Evolutionary conservation across 1,284 basidiomycete species (phyloP).

Genomic region (Xerocomus alliaceus): DNA sequence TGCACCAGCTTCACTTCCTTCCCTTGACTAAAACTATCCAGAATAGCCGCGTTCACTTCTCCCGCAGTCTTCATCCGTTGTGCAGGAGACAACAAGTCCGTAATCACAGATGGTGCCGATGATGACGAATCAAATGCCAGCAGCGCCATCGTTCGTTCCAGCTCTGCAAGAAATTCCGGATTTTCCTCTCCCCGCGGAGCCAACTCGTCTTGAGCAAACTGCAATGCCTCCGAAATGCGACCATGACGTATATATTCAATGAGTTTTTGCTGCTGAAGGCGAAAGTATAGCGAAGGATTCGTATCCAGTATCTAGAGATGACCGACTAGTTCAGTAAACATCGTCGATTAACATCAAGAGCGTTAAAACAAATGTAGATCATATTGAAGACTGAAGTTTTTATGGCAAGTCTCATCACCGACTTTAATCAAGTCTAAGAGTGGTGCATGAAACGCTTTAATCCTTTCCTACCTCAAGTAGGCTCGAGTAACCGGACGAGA

Average conservation of each 20-base stretch:
- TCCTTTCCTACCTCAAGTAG: constrained; percentile 57
- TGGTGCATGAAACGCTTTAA: constrained; percentile 98
- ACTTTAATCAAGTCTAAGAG: constrained; percentile 80
- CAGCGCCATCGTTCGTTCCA: constrained; percentile 95
- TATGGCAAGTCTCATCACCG: constrained; percentile 76
- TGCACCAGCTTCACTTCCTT: constrained; percentile 90
- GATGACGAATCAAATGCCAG: constrained; percentile 85
- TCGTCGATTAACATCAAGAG: neutral
- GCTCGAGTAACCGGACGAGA: constrained; percentile 12
- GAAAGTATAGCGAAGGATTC: constrained; percentile 89
- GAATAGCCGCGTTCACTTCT: constrained; percentile 93
- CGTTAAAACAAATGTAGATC: constrained; percentile 49
- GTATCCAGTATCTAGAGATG: constrained; percentile 87
- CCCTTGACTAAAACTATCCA: constrained; percentile 90
- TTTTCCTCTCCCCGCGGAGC: constrained; percentile 95
- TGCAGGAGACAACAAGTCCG: constrained; percentile 81
- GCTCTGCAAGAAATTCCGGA: constrained; percentile 89
- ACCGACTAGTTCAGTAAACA: constrained; percentile 29
- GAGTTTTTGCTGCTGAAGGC: constrained; percentile 91
- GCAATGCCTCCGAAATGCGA: constrained; percentile 78
- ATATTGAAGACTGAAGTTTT: constrained; percentile 95
- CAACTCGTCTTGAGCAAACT: constrained; percentile 92
- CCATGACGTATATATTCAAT: constrained; percentile 94
- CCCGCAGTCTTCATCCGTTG: constrained; percentile 93
- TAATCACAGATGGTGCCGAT: constrained; percentile 69